These are phyloP conservation scores for Trametes villosa DNA, from an alignment of 768 basidiomycete genomes.

Conservation along the genomic window DNA sequence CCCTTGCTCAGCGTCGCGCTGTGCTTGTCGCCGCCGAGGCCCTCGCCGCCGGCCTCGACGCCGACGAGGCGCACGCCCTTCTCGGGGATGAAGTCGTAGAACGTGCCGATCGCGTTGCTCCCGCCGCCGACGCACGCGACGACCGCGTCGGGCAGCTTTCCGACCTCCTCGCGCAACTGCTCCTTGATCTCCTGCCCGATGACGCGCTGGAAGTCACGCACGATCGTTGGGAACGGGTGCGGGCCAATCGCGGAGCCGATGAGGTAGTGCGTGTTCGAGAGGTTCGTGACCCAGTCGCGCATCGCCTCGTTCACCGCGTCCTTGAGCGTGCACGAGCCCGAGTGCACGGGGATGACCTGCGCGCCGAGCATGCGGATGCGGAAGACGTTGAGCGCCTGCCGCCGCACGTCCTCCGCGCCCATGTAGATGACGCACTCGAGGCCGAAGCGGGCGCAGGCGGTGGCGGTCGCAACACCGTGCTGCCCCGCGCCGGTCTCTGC, in stretches of 20 bases:
- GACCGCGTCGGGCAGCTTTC: slow-evolving; percentile 91
- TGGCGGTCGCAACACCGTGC: slow-evolving; percentile 98
- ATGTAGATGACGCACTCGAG: slow-evolving; percentile 96
- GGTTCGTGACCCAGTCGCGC: slow-evolving; percentile 98
- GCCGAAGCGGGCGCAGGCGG: slow-evolving; percentile 96
- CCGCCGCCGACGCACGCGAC: slow-evolving; percentile 99
- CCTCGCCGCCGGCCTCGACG: slow-evolving; percentile 98
- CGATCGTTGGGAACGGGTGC: slow-evolving; percentile 98
- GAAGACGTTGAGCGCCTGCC: slow-evolving; percentile 98
- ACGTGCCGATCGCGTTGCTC: slow-evolving; percentile 96
- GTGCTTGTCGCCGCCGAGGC: slow-evolving; percentile 82
- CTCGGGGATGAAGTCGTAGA: slow-evolving; percentile 95
- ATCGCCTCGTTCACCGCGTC: slow-evolving; percentile 99
- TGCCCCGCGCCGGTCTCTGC: slow-evolving; percentile 99
- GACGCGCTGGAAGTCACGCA: slow-evolving; percentile 95
- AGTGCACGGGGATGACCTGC: slow-evolving; percentile 91
- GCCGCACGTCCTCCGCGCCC: slow-evolving; percentile 95
- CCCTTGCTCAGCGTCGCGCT: slow-evolving; percentile 94
- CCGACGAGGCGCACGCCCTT: slow-evolving; percentile 85
- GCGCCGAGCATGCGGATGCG: slow-evolving; percentile 96
- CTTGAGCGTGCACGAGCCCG: slow-evolving; percentile 94
- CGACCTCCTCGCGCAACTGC: slow-evolving; percentile 71
- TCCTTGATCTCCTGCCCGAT: slow-evolving; percentile 94
- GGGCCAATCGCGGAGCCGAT: slow-evolving; percentile 98
- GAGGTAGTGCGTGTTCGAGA: slow-evolving; percentile 92